These are phyloP conservation scores for Alternaria dauci DNA, from an alignment of 2,329 filamentous ascomycete genomes.

Conservation along the genomic window DNA sequence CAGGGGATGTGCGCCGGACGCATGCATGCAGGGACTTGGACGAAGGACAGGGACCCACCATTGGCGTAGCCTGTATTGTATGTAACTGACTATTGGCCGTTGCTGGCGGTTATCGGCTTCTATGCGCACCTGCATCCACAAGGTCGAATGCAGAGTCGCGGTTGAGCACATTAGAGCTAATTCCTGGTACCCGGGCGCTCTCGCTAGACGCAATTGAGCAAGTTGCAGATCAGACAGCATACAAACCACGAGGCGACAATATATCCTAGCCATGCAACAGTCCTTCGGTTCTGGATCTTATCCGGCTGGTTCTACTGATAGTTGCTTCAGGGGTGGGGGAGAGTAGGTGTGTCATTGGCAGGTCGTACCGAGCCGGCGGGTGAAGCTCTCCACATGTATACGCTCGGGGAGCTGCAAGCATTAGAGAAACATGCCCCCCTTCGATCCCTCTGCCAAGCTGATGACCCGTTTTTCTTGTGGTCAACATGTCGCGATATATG, in stretches of 20 bases:
- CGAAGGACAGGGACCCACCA: neutral
- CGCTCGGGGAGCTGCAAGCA: neutral
- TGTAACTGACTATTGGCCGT: neutral
- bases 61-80: neutral
- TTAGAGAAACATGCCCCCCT: neutral
- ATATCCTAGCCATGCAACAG: neutral
- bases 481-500: neutral
- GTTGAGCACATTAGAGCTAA: slow-evolving; percentile 2
- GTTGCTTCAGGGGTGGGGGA: neutral
- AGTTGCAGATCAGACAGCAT: slow-evolving; percentile 1
- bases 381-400: neutral
- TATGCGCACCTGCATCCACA: neutral
- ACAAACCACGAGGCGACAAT: neutral
- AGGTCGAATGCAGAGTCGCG: neutral
- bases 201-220: neutral
- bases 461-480: neutral
- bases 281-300: neutral
- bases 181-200: neutral
- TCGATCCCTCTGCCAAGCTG: neutral
- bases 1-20: neutral
- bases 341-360: neutral
- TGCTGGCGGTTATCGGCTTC: neutral
- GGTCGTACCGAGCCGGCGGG: neutral
- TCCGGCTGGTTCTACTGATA: neutral
- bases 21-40: neutral